Base-by-base conservation (phyloP, 441 rosid species). In the Brassica balearica region DNA sequence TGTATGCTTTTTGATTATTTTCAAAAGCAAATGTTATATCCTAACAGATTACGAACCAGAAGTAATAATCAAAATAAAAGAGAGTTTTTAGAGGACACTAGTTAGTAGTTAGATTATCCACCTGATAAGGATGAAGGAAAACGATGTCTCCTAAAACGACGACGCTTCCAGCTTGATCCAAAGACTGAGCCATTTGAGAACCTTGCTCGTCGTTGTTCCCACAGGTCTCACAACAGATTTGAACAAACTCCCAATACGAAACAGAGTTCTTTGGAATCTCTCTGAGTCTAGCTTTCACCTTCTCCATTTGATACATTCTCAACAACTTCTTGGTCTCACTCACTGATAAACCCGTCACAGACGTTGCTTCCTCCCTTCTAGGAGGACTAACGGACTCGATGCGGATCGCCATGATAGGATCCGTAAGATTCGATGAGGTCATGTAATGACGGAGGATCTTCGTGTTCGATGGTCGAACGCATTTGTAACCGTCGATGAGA, bases 41-140 rank as follows among this genome's bases (percentile, higher is more conserved):
- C 12, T 56, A 56, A 56, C 11, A 56, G 62, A 17, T 15, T 15
- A 61, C 25, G 65, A 32, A 61, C 65, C 36, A 25, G 23, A 61
- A 29, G 22, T 63, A 63, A 6, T 7, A 46, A 17, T 25, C 12
- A 46, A 61, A 61, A 64, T 19, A 4, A 27, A 12, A 36, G 11
- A 23, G n/a, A 66, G 27, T 36, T 6, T 19, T 41, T 6, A 58
- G 17, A 70, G 29, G 20, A 20, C 38, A 20, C 51, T 66, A 62
- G 66, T 29, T 63, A 12, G 27, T 66, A 62, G 66, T 63, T 29
- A 63, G 71, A 67, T 43, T 51, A 41, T 53, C n/a, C 58, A 88
- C 94, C 92, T 90, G 87, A 68, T 86, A 87, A 1, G 92, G 91
- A 55, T 81, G 84, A 68, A 90, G 89, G 3, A 82, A 83, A 9